Percentiles rank a stretch among this genome's conserved stretches.
phyloP scores from a whole-genome alignment of 2,329 filamentous ascomycete species.

The Mollisiaceae sp. region DNA sequence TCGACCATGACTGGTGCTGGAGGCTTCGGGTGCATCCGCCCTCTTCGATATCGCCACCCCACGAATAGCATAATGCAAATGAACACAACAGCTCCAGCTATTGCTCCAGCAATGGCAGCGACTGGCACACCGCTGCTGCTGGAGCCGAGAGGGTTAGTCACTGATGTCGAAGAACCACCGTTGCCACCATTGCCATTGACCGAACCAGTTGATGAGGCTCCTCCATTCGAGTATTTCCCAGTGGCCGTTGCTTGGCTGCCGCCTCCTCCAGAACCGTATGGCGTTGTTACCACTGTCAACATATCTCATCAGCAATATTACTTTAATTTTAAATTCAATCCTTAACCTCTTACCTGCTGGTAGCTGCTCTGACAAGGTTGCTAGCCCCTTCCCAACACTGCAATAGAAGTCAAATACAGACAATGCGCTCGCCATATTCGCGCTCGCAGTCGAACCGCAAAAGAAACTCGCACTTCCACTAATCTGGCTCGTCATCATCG shows the following conservation, averaged over 20 bases:
- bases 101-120: constrained; percentile 24
- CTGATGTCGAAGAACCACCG: background rate
- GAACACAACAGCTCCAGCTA: constrained; percentile 16
- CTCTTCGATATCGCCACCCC: constrained; percentile 21
- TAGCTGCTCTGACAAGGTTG: constrained; percentile 21
- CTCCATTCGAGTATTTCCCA: constrained; percentile 3
- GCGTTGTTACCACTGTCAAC: constrained; percentile 10
- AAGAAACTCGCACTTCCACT: constrained; percentile 11
- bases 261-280: constrained; percentile 9
- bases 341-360: constrained; percentile 19
- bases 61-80: constrained; percentile 18
- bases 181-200: background rate
- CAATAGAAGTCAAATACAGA: constrained; percentile 29
- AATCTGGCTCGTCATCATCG: constrained; percentile 16
- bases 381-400: constrained; percentile 27
- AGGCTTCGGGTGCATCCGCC: background rate
- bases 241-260: background rate
- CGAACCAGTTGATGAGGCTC: constrained; percentile 10
- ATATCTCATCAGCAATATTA: background rate
- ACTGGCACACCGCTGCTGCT: constrained; percentile 17
- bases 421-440: constrained; percentile 22
- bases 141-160: background rate
- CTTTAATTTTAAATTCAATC: background rate
- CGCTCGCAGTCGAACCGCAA: constrained; percentile 26
- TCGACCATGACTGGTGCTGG: background rate